phyloP scores from a whole-genome alignment of 257 asterid genomes.

The Solanum neorickii region DNA sequence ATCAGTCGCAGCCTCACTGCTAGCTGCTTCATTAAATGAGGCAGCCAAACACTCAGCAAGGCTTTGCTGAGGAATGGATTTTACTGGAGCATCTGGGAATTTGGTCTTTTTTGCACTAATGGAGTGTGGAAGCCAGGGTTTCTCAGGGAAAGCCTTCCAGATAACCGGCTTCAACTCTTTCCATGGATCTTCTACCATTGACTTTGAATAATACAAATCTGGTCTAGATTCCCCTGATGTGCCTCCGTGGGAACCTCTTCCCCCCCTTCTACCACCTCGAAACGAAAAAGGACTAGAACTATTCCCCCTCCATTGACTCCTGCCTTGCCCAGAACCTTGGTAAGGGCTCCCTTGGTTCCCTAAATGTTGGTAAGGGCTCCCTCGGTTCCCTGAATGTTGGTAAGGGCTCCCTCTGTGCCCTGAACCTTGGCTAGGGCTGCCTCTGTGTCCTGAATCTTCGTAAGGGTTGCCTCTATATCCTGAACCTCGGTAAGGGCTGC shows the following conservation, averaged over 20 bases:
- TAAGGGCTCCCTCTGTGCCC: conserved; percentile 38
- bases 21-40: conserved; percentile 36
- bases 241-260: not conserved
- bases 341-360: conserved; percentile 37
- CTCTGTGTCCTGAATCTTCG: conserved; percentile 32
- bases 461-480: conserved; percentile 7
- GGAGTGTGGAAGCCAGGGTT: conserved; percentile 50
- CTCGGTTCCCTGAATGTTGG: conserved; percentile 29
- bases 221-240: not conserved
- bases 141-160: conserved; percentile 29
- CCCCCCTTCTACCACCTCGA: not conserved
- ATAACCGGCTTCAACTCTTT: conserved; percentile 34
- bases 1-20: conserved; percentile 10
- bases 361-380: conserved; percentile 16
- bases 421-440: conserved; percentile 19
- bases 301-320: conserved; percentile 26
- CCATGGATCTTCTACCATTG: conserved; percentile 92
- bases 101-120: conserved; percentile 38
- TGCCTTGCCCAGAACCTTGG: conserved; percentile 29
- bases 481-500: conserved; percentile 15
- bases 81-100: conserved; percentile 24
- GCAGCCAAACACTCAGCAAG: conserved; percentile 78
- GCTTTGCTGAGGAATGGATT: conserved; percentile 38
- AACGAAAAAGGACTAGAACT: not conserved
- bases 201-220: conserved; percentile 34